These are phyloP conservation scores for Sporothrix dimorphospora DNA, from an alignment of 2,329 filamentous ascomycete genomes.

Conservation along the genomic window DNA sequence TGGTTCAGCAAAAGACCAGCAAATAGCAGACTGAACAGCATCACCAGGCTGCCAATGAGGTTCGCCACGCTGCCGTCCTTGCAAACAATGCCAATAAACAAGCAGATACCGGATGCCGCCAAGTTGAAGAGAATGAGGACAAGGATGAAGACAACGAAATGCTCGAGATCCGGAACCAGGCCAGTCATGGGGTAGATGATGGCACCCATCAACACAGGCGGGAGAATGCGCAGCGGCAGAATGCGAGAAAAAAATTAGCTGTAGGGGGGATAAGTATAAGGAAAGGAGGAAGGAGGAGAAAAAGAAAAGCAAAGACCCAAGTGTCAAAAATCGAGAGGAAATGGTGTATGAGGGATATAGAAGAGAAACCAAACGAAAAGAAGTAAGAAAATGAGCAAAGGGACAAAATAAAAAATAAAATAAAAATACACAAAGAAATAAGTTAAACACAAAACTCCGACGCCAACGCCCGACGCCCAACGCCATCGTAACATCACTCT, in stretches of 20 bases:
- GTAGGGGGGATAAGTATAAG: background rate
- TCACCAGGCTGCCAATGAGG: conserved; percentile 89
- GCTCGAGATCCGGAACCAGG: conserved; percentile 74
- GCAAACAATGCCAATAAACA: conserved; percentile 96
- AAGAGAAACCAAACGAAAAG: background rate
- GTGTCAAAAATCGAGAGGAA: background rate
- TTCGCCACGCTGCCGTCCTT: conserved; percentile 90
- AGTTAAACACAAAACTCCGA: background rate
- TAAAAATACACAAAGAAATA: background rate
- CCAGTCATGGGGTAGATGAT: conserved; percentile 99
- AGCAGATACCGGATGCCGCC: conserved; percentile 86
- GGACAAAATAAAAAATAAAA: background rate
- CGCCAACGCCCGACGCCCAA: background rate
- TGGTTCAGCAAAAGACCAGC: conserved; percentile 93
- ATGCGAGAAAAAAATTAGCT: conserved; percentile 43
- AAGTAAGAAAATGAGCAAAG: background rate
- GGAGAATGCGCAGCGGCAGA: conserved; percentile 88
- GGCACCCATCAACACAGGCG: conserved; percentile 90
- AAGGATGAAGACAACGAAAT: conserved; percentile 90
- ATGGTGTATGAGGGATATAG: background rate
- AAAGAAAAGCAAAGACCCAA: background rate
- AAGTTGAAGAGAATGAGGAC: conserved; percentile 95
- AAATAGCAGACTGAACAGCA: conserved; percentile 96
- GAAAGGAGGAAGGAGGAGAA: background rate
- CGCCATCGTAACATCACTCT: background rate